Evolutionary conservation across 208 protist genomes (phyloP), one percentile per base, ranked within the genome.

Genomic region (Crithidia fasciculata): DNA sequence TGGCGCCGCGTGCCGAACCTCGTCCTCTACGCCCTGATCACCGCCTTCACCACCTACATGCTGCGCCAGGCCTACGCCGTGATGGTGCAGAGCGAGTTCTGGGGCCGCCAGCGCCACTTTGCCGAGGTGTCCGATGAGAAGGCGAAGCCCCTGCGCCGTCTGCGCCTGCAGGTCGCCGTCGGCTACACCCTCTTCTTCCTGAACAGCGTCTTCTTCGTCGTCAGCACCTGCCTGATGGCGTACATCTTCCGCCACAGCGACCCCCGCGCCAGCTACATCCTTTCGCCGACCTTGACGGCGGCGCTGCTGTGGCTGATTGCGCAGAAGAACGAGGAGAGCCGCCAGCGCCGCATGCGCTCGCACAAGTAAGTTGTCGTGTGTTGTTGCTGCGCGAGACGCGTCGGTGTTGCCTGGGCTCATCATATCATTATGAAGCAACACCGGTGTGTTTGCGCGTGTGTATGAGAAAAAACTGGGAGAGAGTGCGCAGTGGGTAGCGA

Each of bases 241-340:
- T 97, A 95, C 81, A 90, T 97, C 73, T 92, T 97, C 58, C 92
- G 90, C 67, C 86, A 94, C 72, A 86, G 78, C 55, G 92, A 97
- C 76, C 87, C 90, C 15, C 85, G 88, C 28, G 90, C 89, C 55
- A 86, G 76, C 71, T 93, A 87, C 80, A 90, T 93, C 45, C 71
- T 95, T 43, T 92, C 90, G 10, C 92, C 92, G 5, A 83, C 80
- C 10, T 80, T 97, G 60, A 93, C 90, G 6, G 76, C 92, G 2
- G 85, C 89, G 28, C 69, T 97, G 45, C 78, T 97, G 75, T 97
- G 90, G 92, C 72, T 97, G 16, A 77, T 97, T 28, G 81, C 90
- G 41, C 89, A 92, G 75, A 97, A 97, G 85, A 97, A 97, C 72
- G 90, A 97, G 77, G 92, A 97, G 80, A 95, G 84, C 74, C 90